phyloP scores from a whole-genome alignment of 768 basidiomycete genomes.

The Chiua virens region DNA sequence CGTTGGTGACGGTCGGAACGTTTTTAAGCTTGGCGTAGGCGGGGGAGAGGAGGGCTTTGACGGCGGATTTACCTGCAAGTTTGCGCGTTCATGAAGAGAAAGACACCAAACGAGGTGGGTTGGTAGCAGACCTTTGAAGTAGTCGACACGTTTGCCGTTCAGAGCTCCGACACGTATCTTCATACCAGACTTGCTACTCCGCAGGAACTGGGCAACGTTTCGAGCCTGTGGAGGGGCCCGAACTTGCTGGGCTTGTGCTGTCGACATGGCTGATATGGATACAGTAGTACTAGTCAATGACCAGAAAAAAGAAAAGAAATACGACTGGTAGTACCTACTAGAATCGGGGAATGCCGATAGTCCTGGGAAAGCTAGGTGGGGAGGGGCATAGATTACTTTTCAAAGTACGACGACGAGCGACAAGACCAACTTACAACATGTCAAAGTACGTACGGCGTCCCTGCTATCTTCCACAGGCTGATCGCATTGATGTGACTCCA shows the following conservation, averaged over 20 bases:
- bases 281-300: too few species aligned
- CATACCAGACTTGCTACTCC: conserved; percentile 82
- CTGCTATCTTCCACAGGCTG: neutral
- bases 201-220: conserved; percentile 83
- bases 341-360: too few species aligned
- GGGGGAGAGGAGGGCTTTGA: conserved; percentile 89
- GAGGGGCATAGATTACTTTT: too few species aligned
- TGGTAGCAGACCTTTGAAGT: conserved; percentile 90
- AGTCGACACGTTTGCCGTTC: conserved; percentile 93
- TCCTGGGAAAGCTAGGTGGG: too few species aligned
- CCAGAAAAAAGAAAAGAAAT: too few species aligned
- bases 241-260: conserved; percentile 65
- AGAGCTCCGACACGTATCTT: conserved; percentile 88
- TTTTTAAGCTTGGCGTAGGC: conserved; percentile 89
- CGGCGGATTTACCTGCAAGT: conserved; percentile 79
- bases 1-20: conserved; percentile 68
- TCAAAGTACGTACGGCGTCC: conserved; percentile 41
- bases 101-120: neutral
- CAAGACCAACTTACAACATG: too few species aligned
- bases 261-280: too few species aligned
- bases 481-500: conserved; percentile 19
- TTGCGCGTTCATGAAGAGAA: neutral
- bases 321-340: too few species aligned
- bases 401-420: too few species aligned
- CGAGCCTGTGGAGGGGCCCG: conserved; percentile 79